Evolutionary conservation across 2,329 filamentous ascomycete genomes (phyloP).

Genomic region (Fusarium duplospermum): DNA sequence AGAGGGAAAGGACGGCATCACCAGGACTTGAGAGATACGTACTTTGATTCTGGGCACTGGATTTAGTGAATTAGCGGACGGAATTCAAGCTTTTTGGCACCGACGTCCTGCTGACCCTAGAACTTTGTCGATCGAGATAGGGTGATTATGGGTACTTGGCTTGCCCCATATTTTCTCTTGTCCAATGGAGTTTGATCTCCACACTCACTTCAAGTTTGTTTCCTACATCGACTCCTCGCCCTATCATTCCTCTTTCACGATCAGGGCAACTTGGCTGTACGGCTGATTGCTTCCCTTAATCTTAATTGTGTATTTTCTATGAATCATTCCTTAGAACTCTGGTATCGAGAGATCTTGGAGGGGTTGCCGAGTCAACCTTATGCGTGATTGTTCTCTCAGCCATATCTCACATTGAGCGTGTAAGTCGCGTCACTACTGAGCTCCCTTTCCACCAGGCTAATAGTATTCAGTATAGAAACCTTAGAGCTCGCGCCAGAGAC

Average conservation of each 20-base stretch:
- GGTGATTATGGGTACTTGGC: background rate
- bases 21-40: too few relatives aligned
- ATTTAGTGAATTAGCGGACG: background rate
- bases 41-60: background rate
- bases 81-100: background rate
- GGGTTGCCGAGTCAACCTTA: background rate
- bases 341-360: background rate
- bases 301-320: background rate
- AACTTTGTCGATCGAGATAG: background rate
- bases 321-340: background rate
- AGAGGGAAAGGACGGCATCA: constrained; percentile 6
- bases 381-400: background rate
- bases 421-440: background rate
- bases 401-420: background rate
- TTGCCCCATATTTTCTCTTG: background rate
- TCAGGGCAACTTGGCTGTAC: background rate
- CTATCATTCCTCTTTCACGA: background rate
- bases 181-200: background rate
- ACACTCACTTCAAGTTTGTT: background rate
- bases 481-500: background rate
- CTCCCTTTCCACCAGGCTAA: background rate
- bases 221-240: background rate
- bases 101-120: background rate
- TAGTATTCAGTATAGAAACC: background rate
- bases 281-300: background rate